Conservation (phyloP, 75 land plant genomes). For the Larix kaempferi region DNA sequence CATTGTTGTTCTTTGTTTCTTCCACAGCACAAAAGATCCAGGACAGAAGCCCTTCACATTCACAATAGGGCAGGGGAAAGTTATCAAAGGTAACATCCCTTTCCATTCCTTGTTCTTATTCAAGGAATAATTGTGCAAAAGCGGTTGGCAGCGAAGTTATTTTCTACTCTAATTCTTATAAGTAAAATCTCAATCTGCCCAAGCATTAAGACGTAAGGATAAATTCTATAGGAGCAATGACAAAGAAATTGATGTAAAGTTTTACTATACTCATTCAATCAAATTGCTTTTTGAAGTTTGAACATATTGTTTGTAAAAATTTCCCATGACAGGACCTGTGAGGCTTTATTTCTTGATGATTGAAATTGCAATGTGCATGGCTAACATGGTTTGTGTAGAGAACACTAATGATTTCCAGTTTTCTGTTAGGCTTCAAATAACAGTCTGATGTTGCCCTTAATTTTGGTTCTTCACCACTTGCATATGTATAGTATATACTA, state of each 20-base stretch:
- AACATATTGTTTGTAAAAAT: too few relatives aligned
- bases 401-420: too few relatives aligned
- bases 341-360: too few relatives aligned
- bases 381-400: too few relatives aligned
- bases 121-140: neutral
- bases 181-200: neutral
- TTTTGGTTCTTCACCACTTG: too few relatives aligned
- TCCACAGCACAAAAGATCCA: constrained; percentile 90
- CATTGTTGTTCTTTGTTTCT: constrained; percentile 10
- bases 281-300: too few relatives aligned
- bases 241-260: neutral
- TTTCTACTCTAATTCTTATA: neutral
- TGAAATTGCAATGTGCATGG: too few relatives aligned
- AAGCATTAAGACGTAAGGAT: neutral
- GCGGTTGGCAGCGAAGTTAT: neutral
- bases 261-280: too few relatives aligned
- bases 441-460: too few relatives aligned
- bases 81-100: constrained; percentile 76
- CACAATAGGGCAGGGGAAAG: constrained; percentile 73
- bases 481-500: neutral
- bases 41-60: constrained; percentile 93
- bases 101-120: constrained; percentile 7
- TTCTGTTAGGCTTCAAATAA: too few relatives aligned
- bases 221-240: neutral
- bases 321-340: too few relatives aligned